Conservation (phyloP, 495 filamentous ascomycete genomes). For the Penicillium pancosmium region DNA sequence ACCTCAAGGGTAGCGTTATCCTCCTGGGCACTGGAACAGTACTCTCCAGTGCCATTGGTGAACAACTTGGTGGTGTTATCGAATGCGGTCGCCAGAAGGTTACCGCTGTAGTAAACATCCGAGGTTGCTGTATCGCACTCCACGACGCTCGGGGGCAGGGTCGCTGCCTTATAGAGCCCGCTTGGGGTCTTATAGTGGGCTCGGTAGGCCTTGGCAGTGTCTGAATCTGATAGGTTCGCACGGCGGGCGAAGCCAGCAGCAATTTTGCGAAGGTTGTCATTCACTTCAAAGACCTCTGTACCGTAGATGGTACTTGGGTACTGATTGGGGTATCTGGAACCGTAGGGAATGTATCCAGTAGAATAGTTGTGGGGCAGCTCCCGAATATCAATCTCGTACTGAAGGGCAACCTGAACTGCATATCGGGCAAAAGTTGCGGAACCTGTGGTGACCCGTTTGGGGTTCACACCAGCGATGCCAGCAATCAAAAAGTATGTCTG, state of each 20-base stretch:
- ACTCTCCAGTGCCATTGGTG: conserved; percentile 69
- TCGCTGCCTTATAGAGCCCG: conserved; percentile 53
- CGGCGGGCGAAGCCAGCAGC: conserved; percentile 58
- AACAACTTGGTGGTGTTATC: conserved; percentile 64
- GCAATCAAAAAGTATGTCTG: conserved; percentile 71
- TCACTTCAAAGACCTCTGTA: conserved; percentile 78
- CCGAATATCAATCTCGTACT: conserved; percentile 74
- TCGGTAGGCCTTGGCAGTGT: conserved; percentile 58
- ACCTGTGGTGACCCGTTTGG: conserved; percentile 62
- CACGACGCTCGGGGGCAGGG: conserved; percentile 56
- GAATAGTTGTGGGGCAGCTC: conserved; percentile 67
- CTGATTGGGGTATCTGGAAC: conserved; percentile 52
- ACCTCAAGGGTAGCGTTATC: conserved; percentile 74
- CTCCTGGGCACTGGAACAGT: conserved; percentile 75
- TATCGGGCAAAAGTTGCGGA: conserved; percentile 68
- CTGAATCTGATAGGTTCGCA: conserved; percentile 59
- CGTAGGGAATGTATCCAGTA: conserved; percentile 69
- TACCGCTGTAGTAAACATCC: conserved; percentile 73
- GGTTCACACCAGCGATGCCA: conserved; percentile 74
- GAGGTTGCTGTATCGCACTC: conserved; percentile 70
- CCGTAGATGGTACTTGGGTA: conserved; percentile 71
- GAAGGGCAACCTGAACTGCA: conserved; percentile 70
- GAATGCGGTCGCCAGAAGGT: conserved; percentile 62
- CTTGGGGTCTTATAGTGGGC: conserved; percentile 52
- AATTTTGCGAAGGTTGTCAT: conserved; percentile 58